A percentile compares a stretch with the other conserved stretches of the same genome.
Evolutionary conservation across 257 asterid species (phyloP).

Genomic region (Ligustrum vulgare): DNA sequence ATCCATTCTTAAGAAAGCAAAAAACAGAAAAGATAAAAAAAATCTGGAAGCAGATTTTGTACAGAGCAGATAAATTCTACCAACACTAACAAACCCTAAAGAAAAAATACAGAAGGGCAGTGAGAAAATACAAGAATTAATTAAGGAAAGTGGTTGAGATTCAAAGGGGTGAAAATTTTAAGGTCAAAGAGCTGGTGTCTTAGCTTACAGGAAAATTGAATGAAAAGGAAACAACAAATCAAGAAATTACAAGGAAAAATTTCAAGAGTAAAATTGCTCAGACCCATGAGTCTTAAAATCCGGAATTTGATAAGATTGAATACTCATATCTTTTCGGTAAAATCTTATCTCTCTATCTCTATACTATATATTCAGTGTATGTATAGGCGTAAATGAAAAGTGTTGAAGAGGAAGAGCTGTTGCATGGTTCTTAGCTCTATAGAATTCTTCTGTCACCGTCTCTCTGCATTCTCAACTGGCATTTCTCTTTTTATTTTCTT

Average conservation of each 20-base stretch:
- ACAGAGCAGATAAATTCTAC: neutral
- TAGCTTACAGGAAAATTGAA: slow-evolving; percentile 20
- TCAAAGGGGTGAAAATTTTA: neutral
- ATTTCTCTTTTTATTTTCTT: neutral
- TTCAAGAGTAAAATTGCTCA: neutral
- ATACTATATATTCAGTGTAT: neutral
- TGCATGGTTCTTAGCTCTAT: slow-evolving; percentile 16
- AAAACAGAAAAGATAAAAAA: neutral
- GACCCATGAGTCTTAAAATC: neutral
- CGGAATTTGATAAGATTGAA: neutral
- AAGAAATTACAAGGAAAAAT: neutral
- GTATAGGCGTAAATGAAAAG: neutral
- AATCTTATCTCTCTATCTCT: neutral
- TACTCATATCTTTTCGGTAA: neutral
- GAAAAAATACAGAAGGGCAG: slow-evolving; percentile 31
- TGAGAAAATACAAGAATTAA: slow-evolving; percentile 13
- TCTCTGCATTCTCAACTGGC: slow-evolving; percentile 17
- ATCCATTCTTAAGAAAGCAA: neutral
- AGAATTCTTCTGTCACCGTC: slow-evolving; percentile 20
- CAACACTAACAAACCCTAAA: slow-evolving; percentile 26
- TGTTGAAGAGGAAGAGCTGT: neutral
- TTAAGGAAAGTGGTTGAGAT: slow-evolving; percentile 25
- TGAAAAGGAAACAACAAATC: slow-evolving; percentile 15
- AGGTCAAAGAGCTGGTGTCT: slow-evolving; percentile 8
- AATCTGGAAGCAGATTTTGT: slow-evolving; percentile 2